Percentiles rank a stretch among this genome's conserved stretches.
phyloP scores from a whole-genome alignment of 2,329 filamentous ascomycete species.

The Epichloe elymi region DNA sequence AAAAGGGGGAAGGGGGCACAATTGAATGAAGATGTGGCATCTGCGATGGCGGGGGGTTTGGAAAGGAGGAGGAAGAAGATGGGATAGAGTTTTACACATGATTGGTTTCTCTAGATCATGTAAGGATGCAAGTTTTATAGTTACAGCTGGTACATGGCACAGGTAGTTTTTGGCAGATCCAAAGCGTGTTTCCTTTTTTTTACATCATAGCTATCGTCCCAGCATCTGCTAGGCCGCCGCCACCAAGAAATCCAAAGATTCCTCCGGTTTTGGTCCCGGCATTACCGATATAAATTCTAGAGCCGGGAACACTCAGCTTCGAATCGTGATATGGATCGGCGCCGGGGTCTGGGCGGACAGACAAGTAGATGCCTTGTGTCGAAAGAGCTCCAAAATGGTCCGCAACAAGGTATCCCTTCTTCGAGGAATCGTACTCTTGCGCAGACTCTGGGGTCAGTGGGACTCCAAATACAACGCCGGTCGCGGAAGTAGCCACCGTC shows the following conservation, averaged over 20 bases:
- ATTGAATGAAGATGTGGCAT: conserved; percentile 45
- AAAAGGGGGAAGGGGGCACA: conserved; percentile 37
- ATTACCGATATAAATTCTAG: conserved; percentile 14
- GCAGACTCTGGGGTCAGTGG: conserved; percentile 10
- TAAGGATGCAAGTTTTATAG: too few relatives aligned
- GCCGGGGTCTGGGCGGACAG: conserved; percentile 9
- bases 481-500: conserved; percentile 8
- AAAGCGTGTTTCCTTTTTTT: neutral
- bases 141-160: neutral
- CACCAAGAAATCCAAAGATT: neutral
- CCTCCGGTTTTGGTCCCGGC: neutral
- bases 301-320: conserved; percentile 23
- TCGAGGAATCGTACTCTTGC: neutral
- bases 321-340: conserved; percentile 9
- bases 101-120: too few relatives aligned
- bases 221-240: conserved; percentile 7
- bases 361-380: conserved; percentile 44
- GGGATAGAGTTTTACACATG: neutral
- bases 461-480: conserved; percentile 21
- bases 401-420: conserved; percentile 3
- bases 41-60: conserved; percentile 32
- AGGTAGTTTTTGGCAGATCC: neutral
- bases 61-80: conserved; percentile 29
- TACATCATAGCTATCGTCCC: conserved; percentile 6
- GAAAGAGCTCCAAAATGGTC: conserved; percentile 50